Evolutionary conservation across 2,329 filamentous ascomycete species (phyloP), one percentile per base, ranked within the genome.

Genomic region (Hymenoscyphus infarciens): DNA sequence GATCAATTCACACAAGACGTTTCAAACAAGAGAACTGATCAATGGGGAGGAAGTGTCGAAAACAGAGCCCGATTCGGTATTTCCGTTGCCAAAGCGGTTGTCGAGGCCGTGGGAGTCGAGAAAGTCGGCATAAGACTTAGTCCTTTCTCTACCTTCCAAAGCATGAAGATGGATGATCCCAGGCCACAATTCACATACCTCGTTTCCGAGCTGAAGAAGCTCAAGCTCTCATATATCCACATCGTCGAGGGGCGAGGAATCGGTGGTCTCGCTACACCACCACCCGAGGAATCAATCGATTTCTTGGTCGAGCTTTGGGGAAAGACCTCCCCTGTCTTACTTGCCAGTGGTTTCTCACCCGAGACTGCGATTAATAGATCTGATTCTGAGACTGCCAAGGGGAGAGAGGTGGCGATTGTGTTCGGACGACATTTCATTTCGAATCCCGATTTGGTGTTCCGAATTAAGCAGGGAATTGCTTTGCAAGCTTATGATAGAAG

Each of bases 91-190:
- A 77, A 81, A 52, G 82, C 82, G 0, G 79, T 84, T 3, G 74
- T 76, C 0, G 74, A 76, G 0, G 80, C 82, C 0, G 74, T 84
- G 15, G 86, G 86, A 0, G 71, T 80, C 0, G 80, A 86, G 1
- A 77, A 77, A 13, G 78, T 81, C 1, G 83, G 79, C 0, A 81
- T 89, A 33, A 81, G 87, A 1, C 73, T 90, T 1, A 83, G 79
- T 6, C 87, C 87, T 0, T 89, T 80, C 76, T 83, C 80, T 57
- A 74, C 75, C 0, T 89, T 86, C 75, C 84, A 89, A 64, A 81
- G 80, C 35, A 87, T 90, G 86, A 75, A 76, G 35, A 88, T 89
- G 84, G 67, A 73, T 0, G 79, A 90, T 54, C 86, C 87, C 0
- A 70, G 84, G 8, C 83, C 86, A 0, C 86, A 90, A 64, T 91